Conservation (phyloP, 2,329 filamentous ascomycete species). For the Simplicillium sp. region DNA sequence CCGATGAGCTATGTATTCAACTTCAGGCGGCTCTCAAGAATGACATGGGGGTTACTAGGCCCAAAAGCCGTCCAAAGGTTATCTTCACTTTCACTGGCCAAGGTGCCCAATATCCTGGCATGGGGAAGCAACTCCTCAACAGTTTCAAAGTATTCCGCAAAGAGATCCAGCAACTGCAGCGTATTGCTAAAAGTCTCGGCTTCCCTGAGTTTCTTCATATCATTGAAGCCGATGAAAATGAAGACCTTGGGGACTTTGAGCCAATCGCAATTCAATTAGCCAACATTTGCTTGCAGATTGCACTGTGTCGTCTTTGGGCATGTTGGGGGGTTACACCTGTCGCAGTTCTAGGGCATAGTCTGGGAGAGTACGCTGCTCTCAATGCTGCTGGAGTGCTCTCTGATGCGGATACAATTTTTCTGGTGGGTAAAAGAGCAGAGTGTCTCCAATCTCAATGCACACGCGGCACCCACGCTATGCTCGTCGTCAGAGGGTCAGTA, state of each 20-base stretch:
- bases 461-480: constrained; percentile 3
- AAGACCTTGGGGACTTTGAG: constrained; percentile 50
- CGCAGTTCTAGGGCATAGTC: constrained; percentile 50
- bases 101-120: not conserved
- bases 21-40: too few relatives aligned
- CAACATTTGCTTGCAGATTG: not conserved
- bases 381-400: constrained; percentile 62
- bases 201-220: too few relatives aligned
- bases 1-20: too few relatives aligned
- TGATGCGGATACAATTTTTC: constrained; percentile 59
- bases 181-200: too few relatives aligned
- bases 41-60: too few relatives aligned
- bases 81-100: not conserved
- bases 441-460: constrained; percentile 1
- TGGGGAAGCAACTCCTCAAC: not conserved
- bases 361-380: constrained; percentile 67
- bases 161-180: not conserved
- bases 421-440: constrained; percentile 43
- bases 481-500: too few relatives aligned
- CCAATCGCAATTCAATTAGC: constrained; percentile 8
- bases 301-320: not conserved
- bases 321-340: constrained; percentile 37
- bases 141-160: not conserved
- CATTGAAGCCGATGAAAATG: too few relatives aligned
- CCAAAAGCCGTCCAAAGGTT: constrained; percentile 30